A percentile compares a stretch with the other conserved stretches of the same genome.
These are phyloP conservation scores for Golubevia sp. DNA, from an alignment of 1,284 basidiomycete genomes.

Conservation along the genomic window DNA sequence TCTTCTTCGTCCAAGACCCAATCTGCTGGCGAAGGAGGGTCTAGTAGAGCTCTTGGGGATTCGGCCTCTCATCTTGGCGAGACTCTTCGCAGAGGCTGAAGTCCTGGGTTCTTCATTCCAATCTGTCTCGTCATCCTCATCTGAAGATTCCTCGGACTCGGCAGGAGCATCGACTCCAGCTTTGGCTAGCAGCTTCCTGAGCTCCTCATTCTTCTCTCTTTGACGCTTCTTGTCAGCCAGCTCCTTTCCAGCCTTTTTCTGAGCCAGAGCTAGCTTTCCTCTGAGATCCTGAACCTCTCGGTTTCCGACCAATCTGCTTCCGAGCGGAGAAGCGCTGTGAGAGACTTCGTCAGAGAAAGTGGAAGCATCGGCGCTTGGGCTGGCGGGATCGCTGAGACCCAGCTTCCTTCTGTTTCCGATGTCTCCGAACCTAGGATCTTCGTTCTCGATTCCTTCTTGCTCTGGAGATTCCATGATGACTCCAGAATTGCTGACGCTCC, in stretches of 20 bases:
- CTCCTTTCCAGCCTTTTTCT: constrained; percentile 51
- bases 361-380: background rate
- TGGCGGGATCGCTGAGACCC: background rate
- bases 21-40: constrained; percentile 11
- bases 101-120: constrained; percentile 14
- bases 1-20: constrained; percentile 3
- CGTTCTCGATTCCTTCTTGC: background rate
- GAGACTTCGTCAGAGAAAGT: background rate
- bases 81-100: background rate
- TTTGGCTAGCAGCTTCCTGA: constrained; percentile 32
- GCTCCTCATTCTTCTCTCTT: constrained; percentile 44
- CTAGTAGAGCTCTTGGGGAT: constrained; percentile 15
- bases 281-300: constrained; percentile 45
- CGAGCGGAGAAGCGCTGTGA: constrained; percentile 20
- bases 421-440: background rate
- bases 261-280: constrained; percentile 42
- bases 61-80: constrained; percentile 1
- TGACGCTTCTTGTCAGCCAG: constrained; percentile 43
- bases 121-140: constrained; percentile 27
- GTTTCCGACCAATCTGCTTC: constrained; percentile 27
- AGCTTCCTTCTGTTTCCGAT: background rate
- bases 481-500: constrained; percentile 6
- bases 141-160: constrained; percentile 26
- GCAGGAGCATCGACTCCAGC: constrained; percentile 37
- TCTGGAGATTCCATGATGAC: background rate